Base-by-base conservation (phyloP, 2,329 filamentous ascomycete species). In the Cladosporium velox region DNA sequence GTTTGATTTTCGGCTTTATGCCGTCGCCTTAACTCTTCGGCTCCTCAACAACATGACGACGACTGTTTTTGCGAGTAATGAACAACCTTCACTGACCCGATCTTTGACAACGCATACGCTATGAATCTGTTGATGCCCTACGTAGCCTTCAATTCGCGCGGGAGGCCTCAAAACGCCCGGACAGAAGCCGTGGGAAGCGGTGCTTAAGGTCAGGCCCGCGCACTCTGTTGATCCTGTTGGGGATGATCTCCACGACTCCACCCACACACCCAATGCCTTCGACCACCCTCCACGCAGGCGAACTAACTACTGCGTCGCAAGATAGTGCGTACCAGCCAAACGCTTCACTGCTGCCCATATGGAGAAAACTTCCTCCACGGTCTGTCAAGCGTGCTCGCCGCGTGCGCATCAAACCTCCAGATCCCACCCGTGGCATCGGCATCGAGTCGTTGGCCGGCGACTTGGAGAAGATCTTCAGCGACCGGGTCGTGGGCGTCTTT, bases 371-470 rank as follows among this genome's bases (percentile, higher is more conserved):
- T 47, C 65, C 75, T 70, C 72, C 72, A 77, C n/a, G 74, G 75
- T 54, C 71, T 70, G 59, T 73, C 64, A 52, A 73, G 47, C 7
- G 58, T 65, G 54, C 63, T 67, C 8, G 80, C 83, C 70, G 82
- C 83, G 65, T 80, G 75, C 64, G 80, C 74, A 77, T 90, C 86
- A 74, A 89, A 91, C 67, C 85, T 80, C 89, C 89, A 91, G 38
- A 91, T 82, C 0, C 89, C 89, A 65, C 85, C 85, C 1, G 89
- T 91, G 77, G 88, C 87, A 55, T 85, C 83, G 44, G 82, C 79
- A 66, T 90, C 88, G 28, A 87, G 71, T 26, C 47, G 60, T 67
- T 72, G 55, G 10, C 72, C 74, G 68, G 81, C 76, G 68, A 81
- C 70, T 44, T 64, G 65, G 55, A 74, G 55, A 47, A 78, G 67